Percentiles rank a stretch among this genome's conserved stretches.
phyloP scores from a whole-genome alignment of 306 rosid genomes.

The Prunus mongolica region DNA sequence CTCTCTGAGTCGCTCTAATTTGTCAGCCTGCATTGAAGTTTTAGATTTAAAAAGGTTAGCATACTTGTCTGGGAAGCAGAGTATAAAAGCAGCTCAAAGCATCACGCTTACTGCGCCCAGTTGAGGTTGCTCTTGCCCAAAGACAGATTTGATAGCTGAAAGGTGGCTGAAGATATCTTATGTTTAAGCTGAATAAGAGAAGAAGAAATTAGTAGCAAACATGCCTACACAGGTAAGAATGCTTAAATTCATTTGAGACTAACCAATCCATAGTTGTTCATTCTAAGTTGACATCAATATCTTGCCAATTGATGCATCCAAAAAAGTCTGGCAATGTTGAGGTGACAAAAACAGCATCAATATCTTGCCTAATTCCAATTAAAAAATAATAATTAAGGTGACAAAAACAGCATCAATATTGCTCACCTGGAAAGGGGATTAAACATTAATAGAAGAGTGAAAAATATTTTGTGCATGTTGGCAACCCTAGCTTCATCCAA shows the following conservation, averaged over 20 bases:
- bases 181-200: conserved; percentile 55
- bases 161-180: conserved; percentile 90
- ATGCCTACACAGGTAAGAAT: not conserved
- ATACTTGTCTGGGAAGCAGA: conserved; percentile 17
- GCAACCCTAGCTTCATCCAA: conserved; percentile 76
- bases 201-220: not conserved
- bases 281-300: conserved; percentile 28
- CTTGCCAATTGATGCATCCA: conserved; percentile 93
- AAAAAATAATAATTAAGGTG: not conserved
- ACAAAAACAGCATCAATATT: not conserved
- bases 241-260: not conserved
- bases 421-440: conserved; percentile 66
- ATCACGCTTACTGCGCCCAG: conserved; percentile 58
- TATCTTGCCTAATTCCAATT: not conserved
- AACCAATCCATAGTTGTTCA: not conserved
- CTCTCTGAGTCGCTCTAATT: conserved; percentile 79
- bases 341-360: no score
- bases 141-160: conserved; percentile 85
- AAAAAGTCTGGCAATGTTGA: conserved; percentile 82
- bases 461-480: not conserved
- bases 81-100: not conserved
- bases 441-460: conserved; percentile 15
- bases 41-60: conserved; percentile 15
- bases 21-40: conserved; percentile 57
- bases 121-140: conserved; percentile 63